Percentiles rank a stretch among this genome's conserved stretches.
phyloP scores from a whole-genome alignment of 129 eudicot species.

The Escallonia rubra region DNA sequence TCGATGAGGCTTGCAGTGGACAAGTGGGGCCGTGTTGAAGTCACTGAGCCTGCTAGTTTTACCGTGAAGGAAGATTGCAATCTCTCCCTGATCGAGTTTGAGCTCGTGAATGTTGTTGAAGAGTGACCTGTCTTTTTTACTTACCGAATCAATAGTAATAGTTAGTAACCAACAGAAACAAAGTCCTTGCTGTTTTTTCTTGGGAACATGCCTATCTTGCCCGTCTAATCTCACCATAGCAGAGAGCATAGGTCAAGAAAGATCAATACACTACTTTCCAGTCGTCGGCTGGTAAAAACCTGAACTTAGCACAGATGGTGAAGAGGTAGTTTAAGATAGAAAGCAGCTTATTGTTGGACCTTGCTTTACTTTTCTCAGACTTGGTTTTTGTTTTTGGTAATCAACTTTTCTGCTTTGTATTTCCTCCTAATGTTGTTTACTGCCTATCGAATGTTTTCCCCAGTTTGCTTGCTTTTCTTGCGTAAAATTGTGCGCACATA shows the following conservation, averaged over 20 bases:
- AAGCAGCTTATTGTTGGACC: no score
- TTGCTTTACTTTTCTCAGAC: no score
- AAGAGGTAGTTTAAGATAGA: no score
- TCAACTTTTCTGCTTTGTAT: no score
- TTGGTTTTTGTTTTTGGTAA: no score
- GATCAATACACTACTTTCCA: neutral
- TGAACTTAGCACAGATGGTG: no score
- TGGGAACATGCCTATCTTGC: neutral
- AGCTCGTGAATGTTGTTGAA: conserved; percentile 41
- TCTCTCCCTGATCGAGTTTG: conserved; percentile 65
- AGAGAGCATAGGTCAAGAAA: neutral
- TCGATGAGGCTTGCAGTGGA: conserved; percentile 81
- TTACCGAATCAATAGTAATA: neutral
- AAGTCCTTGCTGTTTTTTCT: neutral
- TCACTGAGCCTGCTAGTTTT: conserved; percentile 40
- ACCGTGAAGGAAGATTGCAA: conserved; percentile 63
- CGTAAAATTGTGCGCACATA: no score
- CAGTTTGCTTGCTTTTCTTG: no score
- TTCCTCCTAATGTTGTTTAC: no score
- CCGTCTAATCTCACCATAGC: neutral
- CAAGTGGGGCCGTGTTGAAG: conserved; percentile 64
- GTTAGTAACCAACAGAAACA: neutral
- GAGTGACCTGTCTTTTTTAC: conserved; percentile 2
- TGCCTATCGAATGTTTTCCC: no score
- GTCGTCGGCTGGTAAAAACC: no score